A percentile compares a stretch with the other conserved stretches of the same genome.
These are phyloP conservation scores for Coemansia javaensis DNA, from an alignment of 192 early-diverging fungal species.

Conservation along the genomic window DNA sequence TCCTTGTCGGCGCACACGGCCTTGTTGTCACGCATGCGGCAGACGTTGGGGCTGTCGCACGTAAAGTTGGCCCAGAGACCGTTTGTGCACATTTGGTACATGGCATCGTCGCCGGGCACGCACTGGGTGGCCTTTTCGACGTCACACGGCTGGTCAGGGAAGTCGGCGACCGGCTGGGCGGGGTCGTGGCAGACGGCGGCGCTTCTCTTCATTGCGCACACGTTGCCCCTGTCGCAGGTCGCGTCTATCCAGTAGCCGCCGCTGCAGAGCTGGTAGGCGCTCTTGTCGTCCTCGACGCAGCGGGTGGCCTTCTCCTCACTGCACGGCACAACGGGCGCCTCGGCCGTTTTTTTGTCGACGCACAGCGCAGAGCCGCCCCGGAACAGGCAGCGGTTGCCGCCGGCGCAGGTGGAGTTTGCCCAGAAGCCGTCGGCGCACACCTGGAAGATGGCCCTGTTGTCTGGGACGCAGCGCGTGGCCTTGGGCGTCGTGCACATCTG, in stretches of 20 bases:
- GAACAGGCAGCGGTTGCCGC: conserved; percentile 17
- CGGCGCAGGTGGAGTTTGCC: conserved; percentile 34
- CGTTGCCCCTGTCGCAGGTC: conserved; percentile 23
- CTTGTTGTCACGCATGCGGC: conserved; percentile 16
- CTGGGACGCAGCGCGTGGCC: conserved; percentile 24
- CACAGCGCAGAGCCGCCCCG: conserved; percentile 11
- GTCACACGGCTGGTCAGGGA: conserved; percentile 32
- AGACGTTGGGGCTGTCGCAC: conserved; percentile 26
- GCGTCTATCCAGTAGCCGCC: conserved; percentile 28
- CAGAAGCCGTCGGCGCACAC: conserved; percentile 37
- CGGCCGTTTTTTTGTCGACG: conserved; percentile 24
- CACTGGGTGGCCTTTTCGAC: conserved; percentile 17
- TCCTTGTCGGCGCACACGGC: conserved; percentile 27
- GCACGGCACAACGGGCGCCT: conserved; percentile 24
- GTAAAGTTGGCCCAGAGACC: conserved; percentile 36
- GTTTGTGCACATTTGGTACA: conserved; percentile 37
- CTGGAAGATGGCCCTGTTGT: conserved; percentile 29
- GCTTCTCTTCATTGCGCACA: conserved; percentile 32
- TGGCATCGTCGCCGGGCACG: conserved; percentile 9
- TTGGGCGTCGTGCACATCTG: conserved; percentile 17
- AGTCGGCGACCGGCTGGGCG: conserved; percentile 19
- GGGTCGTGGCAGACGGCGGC: conserved; percentile 36
- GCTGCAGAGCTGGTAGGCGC: conserved; percentile 25
- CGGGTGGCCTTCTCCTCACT: conserved; percentile 16
- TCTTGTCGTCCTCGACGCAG: conserved; percentile 10